Evolutionary conservation across 495 filamentous ascomycete species (phyloP), one percentile per base, ranked within the genome.

Genomic region (Aspergillus haitiensis): DNA sequence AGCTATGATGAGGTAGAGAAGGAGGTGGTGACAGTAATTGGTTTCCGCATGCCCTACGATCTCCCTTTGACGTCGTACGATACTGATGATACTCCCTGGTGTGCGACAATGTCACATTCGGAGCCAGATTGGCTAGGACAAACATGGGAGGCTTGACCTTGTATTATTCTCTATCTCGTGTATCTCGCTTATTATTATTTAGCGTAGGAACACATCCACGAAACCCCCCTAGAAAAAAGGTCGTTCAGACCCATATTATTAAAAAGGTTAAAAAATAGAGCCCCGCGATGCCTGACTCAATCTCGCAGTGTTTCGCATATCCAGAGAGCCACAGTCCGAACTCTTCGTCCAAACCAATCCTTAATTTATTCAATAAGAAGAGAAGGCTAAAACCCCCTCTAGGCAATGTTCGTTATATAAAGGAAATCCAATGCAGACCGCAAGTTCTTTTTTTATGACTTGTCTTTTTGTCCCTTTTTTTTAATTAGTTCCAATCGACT

Each of bases 1-100:
- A 54, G 16, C 11, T 37, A 48, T 12, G 48, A 53, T 9, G 60
- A 61, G 21, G 21, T 3, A 27, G 21, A 27, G 21, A 27, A 27
- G 35, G 15, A 52, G 7, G 52, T 51, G 18, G 36, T 57, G n/a
- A 59, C 63, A 13, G 13, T 72, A 7, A 83, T 95, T 15, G 88
- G 88, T 0, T 77, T 93, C 40, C 79, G 92, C 10, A 86, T 96
- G 81, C 89, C 93, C 31, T 97, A 97, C 75, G 86, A 86, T 68
- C 73, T 96, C 3, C 93, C 93, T 0, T 70, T 95, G 18, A 79
- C 82, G 34, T 77, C 75, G 21, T 96, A 96, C 66, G 74, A 58
- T 0, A 50, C 69, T 6, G 70, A 72, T 6, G 90, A 96, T 60
- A 75, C 78, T 31, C 92, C 92, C 8, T 97, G 93, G 93, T 90